Base-by-base conservation (phyloP, 768 basidiomycete species). In the Lactarius quietus region DNA sequence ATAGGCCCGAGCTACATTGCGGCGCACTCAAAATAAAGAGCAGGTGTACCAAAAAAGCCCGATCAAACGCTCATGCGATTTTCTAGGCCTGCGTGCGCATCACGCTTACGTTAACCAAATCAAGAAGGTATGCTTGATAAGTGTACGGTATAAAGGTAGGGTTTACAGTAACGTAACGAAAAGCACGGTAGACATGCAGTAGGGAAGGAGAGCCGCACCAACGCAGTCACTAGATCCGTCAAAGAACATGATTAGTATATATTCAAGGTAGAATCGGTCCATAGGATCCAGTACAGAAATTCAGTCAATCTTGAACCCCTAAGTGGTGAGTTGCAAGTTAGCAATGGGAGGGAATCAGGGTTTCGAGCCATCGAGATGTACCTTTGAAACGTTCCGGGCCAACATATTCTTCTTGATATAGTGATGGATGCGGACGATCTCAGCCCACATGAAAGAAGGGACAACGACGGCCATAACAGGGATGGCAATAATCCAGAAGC, bases 401-500 rank as follows among this genome's bases (percentile, higher is more conserved):
- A 68, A 59, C 45, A 77, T 69, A 57, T 76, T 75, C 73, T 85
- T 86, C 68, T 76, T 74, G 39, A 83, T 43, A 64, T 83, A 83
- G 65, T 82, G 82, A 52, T 74, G 73, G 64, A 82, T 69, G 35
- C 78, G 74, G 64, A 71, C 72, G 66, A 88, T 73, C 70, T 89
- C 87, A 20, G 76, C 70, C 68, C 76, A 78, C 71, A 84, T 72
- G 74, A 87, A 87, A 6, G 83, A 61, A 38, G 83, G 80, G 26
- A 86, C 72, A 52, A 87, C 76, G 38, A 85, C 67, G 20, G 74
- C 73, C 81, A 87, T 83, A 31, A 87, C 75, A 0, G 87, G 88
- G 1, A 88, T 72, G 0, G 85, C 84, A 59, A 89, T 82, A 61
- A 78, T 76, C 88, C 88, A 89, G 78, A 89, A 89, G 12, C 86